phyloP scores from a whole-genome alignment of 2,329 filamentous ascomycete species.

The Aspergillus phoenicis region DNA sequence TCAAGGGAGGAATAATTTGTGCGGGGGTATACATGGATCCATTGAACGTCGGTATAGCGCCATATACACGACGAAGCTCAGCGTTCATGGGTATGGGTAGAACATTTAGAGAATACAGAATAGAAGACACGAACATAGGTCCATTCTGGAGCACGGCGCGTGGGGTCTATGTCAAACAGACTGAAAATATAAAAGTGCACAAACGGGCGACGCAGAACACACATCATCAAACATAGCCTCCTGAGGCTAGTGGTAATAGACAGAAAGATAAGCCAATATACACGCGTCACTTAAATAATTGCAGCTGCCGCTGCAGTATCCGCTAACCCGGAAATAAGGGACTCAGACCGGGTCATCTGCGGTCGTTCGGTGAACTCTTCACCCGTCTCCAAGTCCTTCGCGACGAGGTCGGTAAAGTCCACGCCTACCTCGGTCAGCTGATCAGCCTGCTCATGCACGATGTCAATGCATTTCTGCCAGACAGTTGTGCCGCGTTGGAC shows the following conservation, averaged over 20 bases:
- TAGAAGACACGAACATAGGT: not conserved
- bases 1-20: not conserved
- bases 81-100: not conserved
- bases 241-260: not conserved
- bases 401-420: constrained; percentile 84
- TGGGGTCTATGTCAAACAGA: not conserved
- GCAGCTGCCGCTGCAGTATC: constrained; percentile 17
- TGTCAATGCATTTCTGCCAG: constrained; percentile 81
- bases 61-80: not conserved
- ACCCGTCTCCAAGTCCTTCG: constrained; percentile 50
- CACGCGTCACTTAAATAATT: not conserved
- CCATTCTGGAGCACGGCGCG: not conserved
- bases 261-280: not conserved
- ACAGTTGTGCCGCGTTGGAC: constrained; percentile 74
- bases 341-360: constrained; percentile 30
- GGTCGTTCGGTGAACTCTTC: constrained; percentile 25
- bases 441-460: constrained; percentile 76
- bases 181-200: not conserved
- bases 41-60: not conserved
- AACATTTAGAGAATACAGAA: not conserved
- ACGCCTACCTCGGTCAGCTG: constrained; percentile 83
- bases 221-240: not conserved
- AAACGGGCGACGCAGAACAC: too few species aligned
- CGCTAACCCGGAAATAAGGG: constrained; percentile 23
- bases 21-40: not conserved